phyloP scores from a whole-genome alignment of 768 basidiomycete species.

The Podaxis sp. region DNA sequence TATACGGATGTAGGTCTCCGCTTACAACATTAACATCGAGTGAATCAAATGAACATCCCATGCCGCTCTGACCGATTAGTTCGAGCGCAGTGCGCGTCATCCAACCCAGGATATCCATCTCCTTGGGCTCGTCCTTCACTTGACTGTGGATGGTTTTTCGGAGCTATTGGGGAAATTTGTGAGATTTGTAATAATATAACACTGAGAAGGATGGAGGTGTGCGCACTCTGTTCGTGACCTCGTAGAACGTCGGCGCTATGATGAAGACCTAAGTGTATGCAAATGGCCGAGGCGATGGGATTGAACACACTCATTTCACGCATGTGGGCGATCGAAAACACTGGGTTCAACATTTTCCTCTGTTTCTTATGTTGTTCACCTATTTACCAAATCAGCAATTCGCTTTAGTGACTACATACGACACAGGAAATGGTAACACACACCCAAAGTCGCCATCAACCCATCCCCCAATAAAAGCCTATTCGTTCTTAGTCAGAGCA shows the following conservation, averaged over 20 bases:
- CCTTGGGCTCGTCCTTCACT: slow-evolving; percentile 28
- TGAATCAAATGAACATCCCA: slow-evolving; percentile 42
- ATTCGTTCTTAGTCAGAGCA: slow-evolving; percentile 13
- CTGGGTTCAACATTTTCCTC: slow-evolving; percentile 43
- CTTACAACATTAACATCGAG: slow-evolving; percentile 28
- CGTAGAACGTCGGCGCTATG: slow-evolving; percentile 34
- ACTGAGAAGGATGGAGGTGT: too few species aligned
- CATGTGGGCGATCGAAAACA: slow-evolving; percentile 41
- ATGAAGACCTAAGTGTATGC: background rate
- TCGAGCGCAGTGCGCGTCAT: slow-evolving; percentile 45
- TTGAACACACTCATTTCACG: slow-evolving; percentile 28
- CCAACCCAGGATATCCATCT: slow-evolving; percentile 33
- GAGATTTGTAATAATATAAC: too few species aligned
- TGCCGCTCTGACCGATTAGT: slow-evolving; percentile 46
- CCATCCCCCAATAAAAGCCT: slow-evolving; percentile 26
- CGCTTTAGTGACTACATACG: background rate
- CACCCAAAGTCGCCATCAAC: slow-evolving; percentile 27
- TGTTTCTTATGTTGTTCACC: slow-evolving; percentile 41
- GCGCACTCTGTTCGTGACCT: slow-evolving; percentile 27
- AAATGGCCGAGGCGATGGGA: background rate
- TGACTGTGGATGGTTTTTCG: slow-evolving; percentile 20
- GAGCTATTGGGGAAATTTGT: slow-evolving; percentile 21
- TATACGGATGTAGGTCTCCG: slow-evolving; percentile 25
- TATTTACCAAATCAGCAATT: slow-evolving; percentile 13
- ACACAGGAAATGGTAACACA: background rate